phyloP scores from a whole-genome alignment of 2,329 filamentous ascomycete species.

The Triangularia verruculosa region DNA sequence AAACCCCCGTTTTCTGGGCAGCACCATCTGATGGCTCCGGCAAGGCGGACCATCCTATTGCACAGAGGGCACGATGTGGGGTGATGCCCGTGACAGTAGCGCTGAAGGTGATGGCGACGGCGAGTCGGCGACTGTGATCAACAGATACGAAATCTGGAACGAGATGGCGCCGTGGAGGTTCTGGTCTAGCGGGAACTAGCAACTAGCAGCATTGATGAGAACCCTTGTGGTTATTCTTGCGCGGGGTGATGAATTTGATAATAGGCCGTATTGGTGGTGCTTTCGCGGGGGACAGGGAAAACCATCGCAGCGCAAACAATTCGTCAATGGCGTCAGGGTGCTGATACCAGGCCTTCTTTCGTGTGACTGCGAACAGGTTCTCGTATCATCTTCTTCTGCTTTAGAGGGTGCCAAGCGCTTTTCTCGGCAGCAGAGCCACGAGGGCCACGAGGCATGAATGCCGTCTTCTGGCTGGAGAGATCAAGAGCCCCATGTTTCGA shows the following conservation, averaged over 20 bases:
- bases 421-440: neutral
- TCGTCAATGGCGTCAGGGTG: slow-evolving; percentile 1
- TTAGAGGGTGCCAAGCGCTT: neutral
- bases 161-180: neutral
- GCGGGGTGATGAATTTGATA: neutral
- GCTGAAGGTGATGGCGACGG: neutral
- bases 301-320: neutral
- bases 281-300: neutral
- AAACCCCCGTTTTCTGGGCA: slow-evolving; percentile 13
- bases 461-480: neutral
- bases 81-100: slow-evolving; percentile 10
- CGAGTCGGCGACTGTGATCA: neutral
- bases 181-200: neutral
- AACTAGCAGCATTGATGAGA: neutral
- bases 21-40: neutral
- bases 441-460: neutral
- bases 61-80: slow-evolving; percentile 11
- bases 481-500: neutral
- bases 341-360: neutral
- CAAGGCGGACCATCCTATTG: slow-evolving; percentile 13
- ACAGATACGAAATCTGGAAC: neutral
- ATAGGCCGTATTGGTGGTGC: neutral
- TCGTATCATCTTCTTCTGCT: neutral
- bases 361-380: slow-evolving; percentile 1
- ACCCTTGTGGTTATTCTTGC: neutral